A percentile compares a stretch with the other conserved stretches of the same genome.
Conservation (phyloP, 2,329 filamentous ascomycete genomes). For the Ophiostoma sp. region DNA sequence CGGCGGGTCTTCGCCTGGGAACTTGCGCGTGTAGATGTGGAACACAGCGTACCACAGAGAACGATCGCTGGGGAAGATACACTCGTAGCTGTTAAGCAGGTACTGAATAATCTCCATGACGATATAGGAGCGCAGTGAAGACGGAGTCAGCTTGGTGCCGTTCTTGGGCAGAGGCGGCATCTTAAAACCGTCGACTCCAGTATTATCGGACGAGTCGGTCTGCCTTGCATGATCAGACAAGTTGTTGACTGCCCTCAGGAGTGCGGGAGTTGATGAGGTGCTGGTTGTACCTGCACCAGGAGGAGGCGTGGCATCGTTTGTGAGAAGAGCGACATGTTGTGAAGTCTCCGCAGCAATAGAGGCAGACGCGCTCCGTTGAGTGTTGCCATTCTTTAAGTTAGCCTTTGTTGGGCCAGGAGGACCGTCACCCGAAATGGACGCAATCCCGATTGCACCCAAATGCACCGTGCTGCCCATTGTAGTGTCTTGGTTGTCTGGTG, state of each 20-base stretch:
- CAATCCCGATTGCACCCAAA: too few species aligned
- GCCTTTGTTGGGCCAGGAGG: background rate
- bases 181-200: constrained; percentile 13
- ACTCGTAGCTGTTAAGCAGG: constrained; percentile 44
- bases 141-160: constrained; percentile 28
- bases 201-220: background rate
- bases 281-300: background rate
- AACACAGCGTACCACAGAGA: constrained; percentile 51
- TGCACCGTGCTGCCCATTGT: too few species aligned
- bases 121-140: constrained; percentile 35
- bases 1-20: constrained; percentile 44
- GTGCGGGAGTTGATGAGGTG: background rate
- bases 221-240: background rate
- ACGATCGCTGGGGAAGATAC: constrained; percentile 54
- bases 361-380: too few species aligned
- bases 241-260: background rate
- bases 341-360: background rate
- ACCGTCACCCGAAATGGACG: background rate
- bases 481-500: background rate
- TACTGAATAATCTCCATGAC: constrained; percentile 45
- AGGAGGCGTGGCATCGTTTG: background rate
- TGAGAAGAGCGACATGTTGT: background rate
- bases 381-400: too few species aligned
- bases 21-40: constrained; percentile 47
- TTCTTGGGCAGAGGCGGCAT: constrained; percentile 31